A percentile compares a stretch with the other conserved stretches of the same genome.
phyloP scores from a whole-genome alignment of 73 alveolate genomes.

The Effrenium voratum region DNA sequence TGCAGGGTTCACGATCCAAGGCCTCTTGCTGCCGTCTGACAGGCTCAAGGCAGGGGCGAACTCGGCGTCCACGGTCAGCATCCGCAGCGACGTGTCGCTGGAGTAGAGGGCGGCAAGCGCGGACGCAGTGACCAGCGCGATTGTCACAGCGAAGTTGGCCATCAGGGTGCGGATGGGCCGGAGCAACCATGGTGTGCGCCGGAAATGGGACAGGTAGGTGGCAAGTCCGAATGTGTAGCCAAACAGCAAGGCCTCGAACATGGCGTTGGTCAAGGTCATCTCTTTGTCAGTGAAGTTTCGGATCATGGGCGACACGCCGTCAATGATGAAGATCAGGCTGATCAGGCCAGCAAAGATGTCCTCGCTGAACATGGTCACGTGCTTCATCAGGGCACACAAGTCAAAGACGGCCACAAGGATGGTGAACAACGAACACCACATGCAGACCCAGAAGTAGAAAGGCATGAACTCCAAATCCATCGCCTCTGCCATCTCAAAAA shows the following conservation, averaged over 20 bases:
- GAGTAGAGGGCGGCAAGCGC: not conserved
- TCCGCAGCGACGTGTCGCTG: not conserved
- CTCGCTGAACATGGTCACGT: constrained; percentile 7
- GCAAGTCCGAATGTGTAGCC: not conserved
- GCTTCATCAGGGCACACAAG: not conserved
- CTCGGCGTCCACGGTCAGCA: not conserved
- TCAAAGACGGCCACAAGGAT: constrained; percentile 1
- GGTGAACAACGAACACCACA: constrained; percentile 17
- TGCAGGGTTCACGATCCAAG: constrained; percentile 25
- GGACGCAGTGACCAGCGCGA: not conserved
- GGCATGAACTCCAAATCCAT: constrained; percentile 8
- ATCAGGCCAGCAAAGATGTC: constrained; percentile 22
- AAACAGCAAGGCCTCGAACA: not conserved
- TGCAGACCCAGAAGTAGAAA: not conserved
- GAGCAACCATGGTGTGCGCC: not conserved
- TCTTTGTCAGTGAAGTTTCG: not conserved
- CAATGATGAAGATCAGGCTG: not conserved
- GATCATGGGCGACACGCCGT: not conserved
- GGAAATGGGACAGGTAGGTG: not conserved
- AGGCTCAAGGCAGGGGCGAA: not conserved
- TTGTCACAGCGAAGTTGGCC: constrained; percentile 20
- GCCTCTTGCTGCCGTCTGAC: constrained; percentile 29
- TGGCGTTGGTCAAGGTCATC: not conserved
- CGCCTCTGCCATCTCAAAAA: not conserved
- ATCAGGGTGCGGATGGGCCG: constrained; percentile 3